phyloP scores from a whole-genome alignment of 2,329 filamentous ascomycete genomes.

The Fusarium mangiferae region DNA sequence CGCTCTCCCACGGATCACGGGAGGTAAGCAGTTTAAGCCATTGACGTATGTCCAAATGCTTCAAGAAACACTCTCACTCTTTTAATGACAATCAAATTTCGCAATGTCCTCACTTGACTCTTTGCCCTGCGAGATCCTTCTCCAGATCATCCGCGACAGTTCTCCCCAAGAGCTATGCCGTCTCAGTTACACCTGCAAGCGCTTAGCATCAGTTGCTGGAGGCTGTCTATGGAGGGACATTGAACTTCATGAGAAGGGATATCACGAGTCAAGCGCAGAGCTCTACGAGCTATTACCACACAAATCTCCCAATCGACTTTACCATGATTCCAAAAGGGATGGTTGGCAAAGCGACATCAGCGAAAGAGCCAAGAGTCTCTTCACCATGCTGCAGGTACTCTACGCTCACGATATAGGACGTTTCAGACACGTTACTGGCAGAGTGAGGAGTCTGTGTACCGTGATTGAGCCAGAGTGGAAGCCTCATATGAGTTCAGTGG shows the following conservation, averaged over 20 bases:
- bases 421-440: not conserved
- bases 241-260: constrained; percentile 21
- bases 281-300: constrained; percentile 3
- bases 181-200: constrained; percentile 6
- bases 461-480: not conserved
- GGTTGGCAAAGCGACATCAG: not conserved
- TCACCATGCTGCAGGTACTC: not conserved
- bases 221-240: constrained; percentile 18
- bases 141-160: not conserved
- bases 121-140: not conserved
- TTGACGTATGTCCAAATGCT: not conserved
- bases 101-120: not conserved
- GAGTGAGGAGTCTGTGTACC: constrained; percentile 22
- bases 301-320: not conserved
- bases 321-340: not conserved
- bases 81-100: not conserved
- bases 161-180: constrained; percentile 2
- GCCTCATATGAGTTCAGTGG: fast-evolving
- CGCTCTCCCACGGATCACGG: not conserved
- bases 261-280: constrained; percentile 25
- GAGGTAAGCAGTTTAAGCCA: not conserved
- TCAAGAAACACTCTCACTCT: fast-evolving
- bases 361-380: not conserved
- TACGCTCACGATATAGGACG: not conserved
- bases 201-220: not conserved